Evolutionary conservation across 345 rosid genomes (phyloP).

Genomic region (Triadica sebifera): DNA sequence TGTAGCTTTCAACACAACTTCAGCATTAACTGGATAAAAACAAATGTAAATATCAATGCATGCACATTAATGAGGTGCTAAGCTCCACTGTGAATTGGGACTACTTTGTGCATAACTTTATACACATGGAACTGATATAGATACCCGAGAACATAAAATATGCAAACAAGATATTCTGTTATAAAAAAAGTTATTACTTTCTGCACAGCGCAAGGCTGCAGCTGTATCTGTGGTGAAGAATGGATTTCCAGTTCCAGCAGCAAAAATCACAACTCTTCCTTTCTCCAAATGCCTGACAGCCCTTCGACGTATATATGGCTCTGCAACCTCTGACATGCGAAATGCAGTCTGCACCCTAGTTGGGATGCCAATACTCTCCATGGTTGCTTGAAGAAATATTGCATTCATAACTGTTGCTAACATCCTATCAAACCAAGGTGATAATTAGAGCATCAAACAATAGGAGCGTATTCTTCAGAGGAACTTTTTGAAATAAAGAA

Average conservation of each 20-base stretch:
- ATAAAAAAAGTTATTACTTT: constrained; percentile 47
- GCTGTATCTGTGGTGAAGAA: constrained; percentile 98
- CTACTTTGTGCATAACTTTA: neutral
- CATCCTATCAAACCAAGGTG: constrained; percentile 52
- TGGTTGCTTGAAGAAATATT: constrained; percentile 89
- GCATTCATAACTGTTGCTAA: constrained; percentile 98
- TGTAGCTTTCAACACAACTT: constrained; percentile 90
- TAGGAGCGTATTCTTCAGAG: neutral
- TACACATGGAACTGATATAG: neutral
- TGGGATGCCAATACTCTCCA: constrained; percentile 96
- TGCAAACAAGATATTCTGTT: neutral
- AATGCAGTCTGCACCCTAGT: constrained; percentile 94
- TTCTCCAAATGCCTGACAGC: constrained; percentile 92
- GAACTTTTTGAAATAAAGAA: neutral
- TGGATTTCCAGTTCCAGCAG: constrained; percentile 95
- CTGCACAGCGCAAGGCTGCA: constrained; percentile 95
- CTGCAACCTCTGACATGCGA: constrained; percentile 95
- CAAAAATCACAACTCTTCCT: constrained; percentile 97
- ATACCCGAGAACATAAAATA: neutral
- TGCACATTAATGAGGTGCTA: neutral
- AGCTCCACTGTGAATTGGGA: neutral
- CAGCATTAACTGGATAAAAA: constrained; percentile 68
- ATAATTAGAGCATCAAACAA: neutral
- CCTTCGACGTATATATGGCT: constrained; percentile 85
- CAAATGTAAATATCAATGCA: constrained; percentile 7